Conservation (phyloP, 2,329 filamentous ascomycete genomes). For the Ilyonectria sp. region DNA sequence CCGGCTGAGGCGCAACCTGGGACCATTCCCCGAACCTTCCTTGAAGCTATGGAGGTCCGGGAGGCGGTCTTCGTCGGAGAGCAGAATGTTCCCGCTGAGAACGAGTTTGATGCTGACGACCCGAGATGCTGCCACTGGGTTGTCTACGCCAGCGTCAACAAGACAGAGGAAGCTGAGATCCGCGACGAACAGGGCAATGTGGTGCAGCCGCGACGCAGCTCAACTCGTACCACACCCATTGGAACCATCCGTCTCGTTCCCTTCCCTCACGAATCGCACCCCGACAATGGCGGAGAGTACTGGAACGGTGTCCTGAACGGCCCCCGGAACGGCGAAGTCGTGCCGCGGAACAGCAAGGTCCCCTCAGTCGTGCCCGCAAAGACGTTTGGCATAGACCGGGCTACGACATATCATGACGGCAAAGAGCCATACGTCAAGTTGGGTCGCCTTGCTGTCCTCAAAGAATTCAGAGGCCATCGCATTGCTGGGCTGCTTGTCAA, state of each 20-base stretch:
- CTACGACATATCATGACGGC: slow-evolving; percentile 70
- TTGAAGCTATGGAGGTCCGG: slow-evolving; percentile 75
- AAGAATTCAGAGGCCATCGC: slow-evolving; percentile 75
- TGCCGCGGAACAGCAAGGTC: slow-evolving; percentile 10
- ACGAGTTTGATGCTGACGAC: slow-evolving; percentile 88
- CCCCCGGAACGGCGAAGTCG: slow-evolving; percentile 51
- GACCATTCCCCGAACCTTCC: slow-evolving; percentile 69
- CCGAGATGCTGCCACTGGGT: slow-evolving; percentile 88
- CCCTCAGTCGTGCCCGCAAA: slow-evolving; percentile 22
- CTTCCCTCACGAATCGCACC: slow-evolving; percentile 81
- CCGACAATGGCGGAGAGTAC: slow-evolving; percentile 65
- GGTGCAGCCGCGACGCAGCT: slow-evolving; percentile 60
- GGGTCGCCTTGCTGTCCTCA: slow-evolving; percentile 81
- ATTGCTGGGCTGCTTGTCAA: slow-evolving; percentile 78
- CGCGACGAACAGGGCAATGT: slow-evolving; percentile 61
- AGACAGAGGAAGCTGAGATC: slow-evolving; percentile 58
- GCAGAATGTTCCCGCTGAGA: slow-evolving; percentile 71
- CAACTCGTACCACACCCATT: slow-evolving; percentile 67
- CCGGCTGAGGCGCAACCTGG: slow-evolving; percentile 61
- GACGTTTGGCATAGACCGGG: slow-evolving; percentile 55
- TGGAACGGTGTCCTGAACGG: slow-evolving; percentile 59
- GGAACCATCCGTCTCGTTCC: slow-evolving; percentile 87
- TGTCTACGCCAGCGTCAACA: slow-evolving; percentile 78
- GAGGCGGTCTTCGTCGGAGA: slow-evolving; percentile 73
- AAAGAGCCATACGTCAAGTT: slow-evolving; percentile 86